Conservation (phyloP, 2,329 filamentous ascomycete species). For the Ceratocystis harringtonii region DNA sequence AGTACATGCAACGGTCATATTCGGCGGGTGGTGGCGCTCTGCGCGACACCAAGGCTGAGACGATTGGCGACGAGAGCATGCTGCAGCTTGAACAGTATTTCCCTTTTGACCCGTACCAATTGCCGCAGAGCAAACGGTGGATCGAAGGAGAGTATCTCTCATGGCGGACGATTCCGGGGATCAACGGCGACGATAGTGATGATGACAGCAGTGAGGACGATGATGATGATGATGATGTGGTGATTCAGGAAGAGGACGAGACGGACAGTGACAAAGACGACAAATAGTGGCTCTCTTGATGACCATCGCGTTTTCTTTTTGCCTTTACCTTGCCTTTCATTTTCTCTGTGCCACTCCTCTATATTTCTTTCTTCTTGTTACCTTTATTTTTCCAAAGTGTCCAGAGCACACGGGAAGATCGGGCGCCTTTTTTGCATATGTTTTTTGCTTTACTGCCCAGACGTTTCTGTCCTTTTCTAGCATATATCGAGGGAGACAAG, state of each 20-base stretch:
- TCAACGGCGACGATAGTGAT: slow-evolving; percentile 44
- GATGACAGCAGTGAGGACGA: slow-evolving; percentile 37
- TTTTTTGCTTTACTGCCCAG: not conserved
- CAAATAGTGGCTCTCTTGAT: slow-evolving; percentile 23
- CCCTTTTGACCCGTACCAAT: slow-evolving; percentile 89
- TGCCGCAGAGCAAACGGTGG: slow-evolving; percentile 79
- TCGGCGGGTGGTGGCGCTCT: slow-evolving; percentile 32
- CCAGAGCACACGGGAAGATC: not conserved
- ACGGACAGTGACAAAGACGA: slow-evolving; percentile 34
- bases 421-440: not conserved
- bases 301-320: not conserved
- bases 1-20: slow-evolving; percentile 46
- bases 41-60: slow-evolving; percentile 16
- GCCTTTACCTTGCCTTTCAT: not conserved
- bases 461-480: slow-evolving; percentile 1
- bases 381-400: slow-evolving; percentile 6
- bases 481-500: not conserved
- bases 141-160: slow-evolving; percentile 68
- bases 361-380: not conserved
- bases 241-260: slow-evolving; percentile 35
- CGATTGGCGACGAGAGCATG: slow-evolving; percentile 47
- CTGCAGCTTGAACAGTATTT: slow-evolving; percentile 90
- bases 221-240: slow-evolving; percentile 28
- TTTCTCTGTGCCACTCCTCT: not conserved
- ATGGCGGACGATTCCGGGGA: slow-evolving; percentile 60